Percentiles rank a stretch among this genome's conserved stretches.
phyloP scores from a whole-genome alignment of 371 early-diverging fungal species.

The Mortierella sp. region DNA sequence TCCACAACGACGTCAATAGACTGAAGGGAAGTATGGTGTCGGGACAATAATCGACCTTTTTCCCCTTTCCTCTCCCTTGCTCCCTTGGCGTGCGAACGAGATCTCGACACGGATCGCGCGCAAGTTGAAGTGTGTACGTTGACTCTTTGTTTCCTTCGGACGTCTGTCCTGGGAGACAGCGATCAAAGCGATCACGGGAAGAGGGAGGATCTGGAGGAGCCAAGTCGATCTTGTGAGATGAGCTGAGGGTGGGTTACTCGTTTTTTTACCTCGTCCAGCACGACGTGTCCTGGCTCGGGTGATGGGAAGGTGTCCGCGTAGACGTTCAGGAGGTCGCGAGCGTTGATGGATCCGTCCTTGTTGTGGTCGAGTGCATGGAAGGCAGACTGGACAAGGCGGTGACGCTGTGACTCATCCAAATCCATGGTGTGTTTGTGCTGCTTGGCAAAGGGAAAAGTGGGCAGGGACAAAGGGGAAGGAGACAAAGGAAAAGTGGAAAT shows the following conservation, averaged over 20 bases:
- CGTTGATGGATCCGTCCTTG: slow-evolving; percentile 68
- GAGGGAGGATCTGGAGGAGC: not conserved
- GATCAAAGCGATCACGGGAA: too few relatives aligned
- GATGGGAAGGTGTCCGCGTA: slow-evolving; percentile 55
- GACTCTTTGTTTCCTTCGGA: too few relatives aligned
- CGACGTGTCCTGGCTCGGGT: slow-evolving; percentile 57
- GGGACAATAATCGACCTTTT: too few relatives aligned
- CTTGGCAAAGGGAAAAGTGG: not conserved
- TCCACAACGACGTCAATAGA: not conserved
- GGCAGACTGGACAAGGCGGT: slow-evolving; percentile 58
- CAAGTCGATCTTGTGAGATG: too few relatives aligned
- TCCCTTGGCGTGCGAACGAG: too few relatives aligned
- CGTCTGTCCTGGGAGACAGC: too few relatives aligned
- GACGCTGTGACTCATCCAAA: slow-evolving; percentile 48
- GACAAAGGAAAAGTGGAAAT: not conserved
- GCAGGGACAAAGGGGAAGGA: not conserved
- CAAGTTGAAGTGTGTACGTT: too few relatives aligned
- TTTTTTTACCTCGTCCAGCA: slow-evolving; percentile 49
- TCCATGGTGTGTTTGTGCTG: slow-evolving; percentile 20
- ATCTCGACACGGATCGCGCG: too few relatives aligned
- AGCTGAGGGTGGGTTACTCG: too few relatives aligned
- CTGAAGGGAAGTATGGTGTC: too few relatives aligned
- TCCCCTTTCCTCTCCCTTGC: too few relatives aligned
- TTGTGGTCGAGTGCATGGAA: slow-evolving; percentile 68
- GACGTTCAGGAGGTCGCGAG: slow-evolving; percentile 60